Evolutionary conservation across 257 asterid genomes (phyloP), one percentile per base, ranked within the genome.

Genomic region (Apocynum venetum): DNA sequence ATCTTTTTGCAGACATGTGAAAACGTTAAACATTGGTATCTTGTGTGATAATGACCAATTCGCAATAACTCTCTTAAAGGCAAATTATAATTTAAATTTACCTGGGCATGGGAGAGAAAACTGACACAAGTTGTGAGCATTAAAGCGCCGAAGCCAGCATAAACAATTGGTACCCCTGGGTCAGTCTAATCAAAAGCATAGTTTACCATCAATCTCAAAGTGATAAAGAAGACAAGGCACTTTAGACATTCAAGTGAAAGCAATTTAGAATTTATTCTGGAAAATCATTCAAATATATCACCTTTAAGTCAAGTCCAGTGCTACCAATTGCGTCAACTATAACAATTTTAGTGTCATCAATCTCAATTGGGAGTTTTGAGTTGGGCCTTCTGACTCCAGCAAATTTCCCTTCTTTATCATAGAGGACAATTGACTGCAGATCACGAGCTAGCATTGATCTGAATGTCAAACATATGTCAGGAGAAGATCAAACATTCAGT

Each of bases 381-480:
- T 85, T 90, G 36, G 98, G 96, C 78, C 94, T 55, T 78, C 91
- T 85, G 66, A 95, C 92, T 77, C 98, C 97, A 20, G 81, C 94
- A 60, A 95, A 93, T 82, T 93, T 93, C 49, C 99, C 97, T 86
- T 91, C 91, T 86, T 84, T 91, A 78, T 95, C 94, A 57, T 93
- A 93, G 46, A 95, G 91, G 74, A 91, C 93, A 31, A 95, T 77
- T 25, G 98, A 95, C 76, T 95, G 98, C 86, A 89, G 85, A 86
- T 95, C 98, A 76, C 98, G 96, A 61, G 97, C 98, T 9, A 95
- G 87, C 98, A 93, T 90, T 63, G 98, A 95, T 89, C 98, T 95
- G 89, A 41, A 61, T 14, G 61, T 0, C 49, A 51, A 31, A 59
- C 31, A 59, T 64, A 65, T 66, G 25, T 81, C 51, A 69, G 70